Base-by-base conservation (phyloP, 345 rosid genomes). In the Camelina hispida region DNA sequence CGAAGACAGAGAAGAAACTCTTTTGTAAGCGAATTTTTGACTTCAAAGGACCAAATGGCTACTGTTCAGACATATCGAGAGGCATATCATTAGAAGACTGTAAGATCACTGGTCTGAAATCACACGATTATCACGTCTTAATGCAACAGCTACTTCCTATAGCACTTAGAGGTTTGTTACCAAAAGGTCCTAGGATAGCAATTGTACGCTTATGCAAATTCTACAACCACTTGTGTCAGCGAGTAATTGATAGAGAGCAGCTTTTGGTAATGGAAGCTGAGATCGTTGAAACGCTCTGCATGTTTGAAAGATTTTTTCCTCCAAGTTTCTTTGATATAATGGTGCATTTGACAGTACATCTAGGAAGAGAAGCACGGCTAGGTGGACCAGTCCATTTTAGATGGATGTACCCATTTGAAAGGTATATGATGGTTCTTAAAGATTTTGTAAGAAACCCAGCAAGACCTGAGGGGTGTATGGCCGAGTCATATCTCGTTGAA, bases 1-100 rank as follows among this genome's bases (percentile, higher is more conserved):
- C 72, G 4, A 68, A 68, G 72, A 3, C 10, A n/a, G 40, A 68
- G 13, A 40, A 68, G 2, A 38, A 53, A 8, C 11, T 54, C 1
- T 68, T 68, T 2, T 54, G 72, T 8, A 54, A 38, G 12, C 15
- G 17, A 0, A 12, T 68, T 28, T 25, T 0, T 32, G 7, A 32
- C 35, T 32, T 32, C 35, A 32, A 6, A 32, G 7, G 35, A 5
- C 35, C 7, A 6, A 52, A 54, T 38, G 62, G 42, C 0, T 54
- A 68, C 14, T 54, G 25, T 1, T 68, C 62, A 6, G 15, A 68
- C 13, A 40, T 68, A 5, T 8, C 11, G 0, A 32, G 20, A 9
- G 20, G 13, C 6, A 12, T 56, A 15, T 30, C 62, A 15, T 1
- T 56, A 8, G 42, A 30, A 0, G 42, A 56, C 3, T 56, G 11